Percentiles rank a stretch among this genome's conserved stretches.
Evolutionary conservation across 2,329 filamentous ascomycete genomes (phyloP).

Genomic region (Fusarium sp.): DNA sequence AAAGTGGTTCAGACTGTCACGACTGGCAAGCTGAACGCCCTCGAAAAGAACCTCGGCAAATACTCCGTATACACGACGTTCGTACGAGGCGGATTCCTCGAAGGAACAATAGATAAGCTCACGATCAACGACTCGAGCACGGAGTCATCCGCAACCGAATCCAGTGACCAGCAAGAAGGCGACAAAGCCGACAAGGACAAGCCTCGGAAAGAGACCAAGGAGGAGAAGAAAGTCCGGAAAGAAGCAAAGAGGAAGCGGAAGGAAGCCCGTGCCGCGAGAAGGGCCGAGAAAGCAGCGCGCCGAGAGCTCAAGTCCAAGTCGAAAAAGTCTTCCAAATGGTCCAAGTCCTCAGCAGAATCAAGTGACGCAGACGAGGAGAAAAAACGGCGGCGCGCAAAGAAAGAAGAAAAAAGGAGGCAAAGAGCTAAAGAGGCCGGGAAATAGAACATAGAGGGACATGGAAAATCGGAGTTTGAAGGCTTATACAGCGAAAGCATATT

Average conservation of each 20-base stretch:
- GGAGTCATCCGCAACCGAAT: conserved; percentile 41
- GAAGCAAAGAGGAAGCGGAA: conserved; percentile 47
- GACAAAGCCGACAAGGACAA: conserved; percentile 17
- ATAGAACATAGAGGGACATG: conserved; percentile 26
- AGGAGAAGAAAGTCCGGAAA: conserved; percentile 51
- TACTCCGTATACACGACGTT: conserved; percentile 84
- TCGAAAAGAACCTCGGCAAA: conserved; percentile 63
- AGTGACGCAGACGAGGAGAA: conserved; percentile 55
- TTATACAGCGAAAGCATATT: conserved; percentile 32
- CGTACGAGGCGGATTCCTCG: conserved; percentile 80
- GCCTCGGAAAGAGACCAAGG: conserved; percentile 53
- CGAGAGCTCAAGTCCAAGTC: conserved; percentile 37
- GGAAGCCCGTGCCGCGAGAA: conserved; percentile 38
- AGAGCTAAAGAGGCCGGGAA: conserved; percentile 38
- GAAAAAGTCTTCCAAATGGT: conserved; percentile 40
- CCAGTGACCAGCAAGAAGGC: conserved; percentile 47
- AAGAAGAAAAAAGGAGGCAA: conserved; percentile 53
- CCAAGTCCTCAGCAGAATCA: conserved; percentile 43
- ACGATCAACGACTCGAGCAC: conserved; percentile 41
- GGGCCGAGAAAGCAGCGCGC: conserved; percentile 37
- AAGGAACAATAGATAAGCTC: conserved; percentile 68
- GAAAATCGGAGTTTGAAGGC: conserved; percentile 14
- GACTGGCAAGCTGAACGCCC: conserved; percentile 63
- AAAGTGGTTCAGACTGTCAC: conserved; percentile 65
- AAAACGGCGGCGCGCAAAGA: conserved; percentile 54